Base-by-base conservation (phyloP, 352 stramenopile species). In the Phytophthora cactorum region DNA sequence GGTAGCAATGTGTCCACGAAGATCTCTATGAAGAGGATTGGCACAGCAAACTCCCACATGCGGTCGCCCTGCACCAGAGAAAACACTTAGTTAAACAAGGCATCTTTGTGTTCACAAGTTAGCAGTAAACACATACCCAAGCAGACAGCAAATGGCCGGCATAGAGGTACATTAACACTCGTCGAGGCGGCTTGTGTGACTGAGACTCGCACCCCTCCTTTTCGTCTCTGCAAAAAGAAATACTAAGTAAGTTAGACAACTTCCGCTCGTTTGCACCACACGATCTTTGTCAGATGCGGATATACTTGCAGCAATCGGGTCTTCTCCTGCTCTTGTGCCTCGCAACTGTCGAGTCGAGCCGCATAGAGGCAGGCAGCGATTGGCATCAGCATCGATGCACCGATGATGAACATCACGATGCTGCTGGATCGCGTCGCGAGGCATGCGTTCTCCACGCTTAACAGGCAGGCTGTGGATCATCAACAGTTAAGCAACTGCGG, bases 1-100 rank as follows among this genome's bases (percentile, higher is more conserved):
- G 87, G 88, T 12, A 95, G 70, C 44, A 95, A 58, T 15, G 87
- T 95, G 45, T 93, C 82, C 41, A 91, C 79, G 25, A 95, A 95
- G 44, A 95, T 85, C 52, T 95, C 87, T 79, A 95, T 95, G 59
- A 95, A 93, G 29, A 95, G 68, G 51, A 95, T 85, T 22, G 87
- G 87, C 1, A 93, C 72, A 11, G 85, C 85, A 55, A 95, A 93
- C 51, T 89, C 71, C 85, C 87, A 95, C 84, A 95, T 93, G 39
- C 81, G 81, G 50, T 95, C 85, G 43, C 87, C 86, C 87, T 89
- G 46, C 41, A 31, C 14, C 25, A 59, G 28, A 25, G 4, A 50
- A 3, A 47, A 4, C 38, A 59, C 10, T 59, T 2, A 59, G 51
- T 39, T 4, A 27, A 7, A 53, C 47, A 39, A 4, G 46, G 7